Base-by-base conservation (phyloP, 2,329 filamentous ascomycete species). In the Zarea fungicola region DNA sequence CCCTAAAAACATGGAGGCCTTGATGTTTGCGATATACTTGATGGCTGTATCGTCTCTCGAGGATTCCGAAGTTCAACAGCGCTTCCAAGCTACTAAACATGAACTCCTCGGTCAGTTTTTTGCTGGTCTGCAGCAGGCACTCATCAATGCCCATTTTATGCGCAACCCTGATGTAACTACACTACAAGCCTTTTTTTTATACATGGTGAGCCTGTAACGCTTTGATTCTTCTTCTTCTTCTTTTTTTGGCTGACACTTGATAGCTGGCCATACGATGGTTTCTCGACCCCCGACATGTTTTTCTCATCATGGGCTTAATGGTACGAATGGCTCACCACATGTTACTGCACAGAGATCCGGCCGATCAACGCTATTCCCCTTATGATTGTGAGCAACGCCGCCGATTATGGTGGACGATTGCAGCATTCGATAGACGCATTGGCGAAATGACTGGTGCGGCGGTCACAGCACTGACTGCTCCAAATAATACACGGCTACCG, bases 361-460 rank as follows among this genome's bases (percentile, higher is more conserved):
- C 68, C 2, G 71, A 78, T 48, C 76, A 76, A 44, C 74, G 63
- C 5, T 56, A 80, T 3, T 69, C 65, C 4, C 76, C 71, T 26
- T 86, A 82, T 47, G 84, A 89, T 57, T 76, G 80, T 4, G 85
- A 89, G 65, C 77, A 86, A 64, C 77, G 84, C n/a, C 77, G 85
- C 42, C 75, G 85, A 31, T 67, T 89, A 2, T 89, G 84, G 85
- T 89, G 84, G 84, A 79, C 81, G 26, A 71, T 90, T 14, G 74
- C 84, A 13, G 71, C 80, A 22, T 84, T 87, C 55, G 86, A 90
- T 62, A 73, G 77, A 52, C 81, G 85, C 19, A 77, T 87, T 31
- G 76, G 81, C 49, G 85, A 89, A 61, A 77, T 88, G 63, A 76
- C 80, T 4, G 77, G 78, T 42, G 78, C 75, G 16, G 71, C 74